A percentile compares a stretch with the other conserved stretches of the same genome.
Evolutionary conservation across 2,329 filamentous ascomycete genomes (phyloP).

Genomic region (Trichoderma sp.): DNA sequence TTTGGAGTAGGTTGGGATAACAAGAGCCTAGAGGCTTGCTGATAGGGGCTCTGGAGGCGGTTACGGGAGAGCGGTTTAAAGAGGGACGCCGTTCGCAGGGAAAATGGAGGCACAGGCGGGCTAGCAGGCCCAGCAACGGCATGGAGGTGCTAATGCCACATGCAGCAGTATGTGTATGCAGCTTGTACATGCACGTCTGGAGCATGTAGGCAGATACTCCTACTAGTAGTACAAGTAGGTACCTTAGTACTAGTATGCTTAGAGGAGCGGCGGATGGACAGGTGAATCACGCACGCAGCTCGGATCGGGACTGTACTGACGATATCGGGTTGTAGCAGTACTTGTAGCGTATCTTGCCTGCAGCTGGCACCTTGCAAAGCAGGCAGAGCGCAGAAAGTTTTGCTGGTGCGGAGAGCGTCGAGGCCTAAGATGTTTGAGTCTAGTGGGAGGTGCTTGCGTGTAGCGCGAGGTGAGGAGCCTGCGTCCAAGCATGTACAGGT

Average conservation of each 20-base stretch:
- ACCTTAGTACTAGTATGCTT: too few relatives aligned
- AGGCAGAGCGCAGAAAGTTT: neutral
- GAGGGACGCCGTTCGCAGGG: conserved; percentile 8
- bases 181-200: neutral
- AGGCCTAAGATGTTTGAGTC: neutral
- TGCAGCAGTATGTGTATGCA: neutral
- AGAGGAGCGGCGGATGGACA: neutral
- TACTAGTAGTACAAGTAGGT: too few relatives aligned
- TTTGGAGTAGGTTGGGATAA: conserved; percentile 19
- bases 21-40: conserved; percentile 9
- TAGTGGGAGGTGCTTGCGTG: neutral
- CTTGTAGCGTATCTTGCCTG: neutral
- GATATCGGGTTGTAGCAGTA: neutral
- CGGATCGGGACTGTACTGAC: neutral
- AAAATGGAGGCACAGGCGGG: neutral
- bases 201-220: neutral
- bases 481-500: neutral
- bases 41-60: conserved; percentile 17
- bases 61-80: conserved; percentile 4
- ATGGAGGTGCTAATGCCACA: neutral
- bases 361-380: neutral
- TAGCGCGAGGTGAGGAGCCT: neutral
- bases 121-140: neutral
- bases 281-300: neutral
- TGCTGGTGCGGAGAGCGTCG: neutral